phyloP scores from a whole-genome alignment of 768 basidiomycete genomes.

The Pilatotrama ljubarskyi region DNA sequence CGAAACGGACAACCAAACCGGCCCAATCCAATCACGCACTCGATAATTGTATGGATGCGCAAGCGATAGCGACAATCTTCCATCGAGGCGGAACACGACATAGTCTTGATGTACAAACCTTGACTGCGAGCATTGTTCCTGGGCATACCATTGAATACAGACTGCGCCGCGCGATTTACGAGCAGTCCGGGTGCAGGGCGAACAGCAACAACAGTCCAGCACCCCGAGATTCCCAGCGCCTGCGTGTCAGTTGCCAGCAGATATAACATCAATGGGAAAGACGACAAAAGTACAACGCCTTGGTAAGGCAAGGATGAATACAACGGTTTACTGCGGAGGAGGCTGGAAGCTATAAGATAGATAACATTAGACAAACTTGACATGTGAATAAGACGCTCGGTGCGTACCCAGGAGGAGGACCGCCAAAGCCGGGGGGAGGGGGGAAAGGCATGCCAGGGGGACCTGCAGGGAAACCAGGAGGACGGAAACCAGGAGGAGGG shows the following conservation, averaged over 20 bases:
- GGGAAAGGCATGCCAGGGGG: constrained; percentile 73
- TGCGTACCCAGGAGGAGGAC: constrained; percentile 81
- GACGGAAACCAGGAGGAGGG: constrained; percentile 82
- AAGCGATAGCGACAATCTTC: background rate
- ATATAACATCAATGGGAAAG: constrained; percentile 17
- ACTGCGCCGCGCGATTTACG: background rate
- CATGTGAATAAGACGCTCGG: background rate
- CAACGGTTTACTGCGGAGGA: constrained; percentile 41
- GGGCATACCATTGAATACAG: background rate
- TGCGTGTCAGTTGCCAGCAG: constrained; percentile 14
- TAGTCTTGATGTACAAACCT: background rate
- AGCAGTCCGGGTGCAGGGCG: background rate
- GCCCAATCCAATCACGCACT: background rate
- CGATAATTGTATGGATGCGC: background rate
- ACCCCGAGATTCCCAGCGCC: background rate
- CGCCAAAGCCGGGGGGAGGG: constrained; percentile 79
- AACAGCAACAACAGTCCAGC: too few species aligned
- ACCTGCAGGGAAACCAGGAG: constrained; percentile 69
- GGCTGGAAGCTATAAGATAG: constrained; percentile 44
- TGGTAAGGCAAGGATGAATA: constrained; percentile 10
- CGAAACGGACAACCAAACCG: background rate
- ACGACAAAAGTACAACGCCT: constrained; percentile 24
- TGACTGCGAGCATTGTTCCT: background rate
- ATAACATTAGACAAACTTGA: background rate
- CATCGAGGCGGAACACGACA: background rate